A percentile compares a stretch with the other conserved stretches of the same genome.
phyloP scores from a whole-genome alignment of 1,284 basidiomycete species.

The Chalciporus piperatoides region DNA sequence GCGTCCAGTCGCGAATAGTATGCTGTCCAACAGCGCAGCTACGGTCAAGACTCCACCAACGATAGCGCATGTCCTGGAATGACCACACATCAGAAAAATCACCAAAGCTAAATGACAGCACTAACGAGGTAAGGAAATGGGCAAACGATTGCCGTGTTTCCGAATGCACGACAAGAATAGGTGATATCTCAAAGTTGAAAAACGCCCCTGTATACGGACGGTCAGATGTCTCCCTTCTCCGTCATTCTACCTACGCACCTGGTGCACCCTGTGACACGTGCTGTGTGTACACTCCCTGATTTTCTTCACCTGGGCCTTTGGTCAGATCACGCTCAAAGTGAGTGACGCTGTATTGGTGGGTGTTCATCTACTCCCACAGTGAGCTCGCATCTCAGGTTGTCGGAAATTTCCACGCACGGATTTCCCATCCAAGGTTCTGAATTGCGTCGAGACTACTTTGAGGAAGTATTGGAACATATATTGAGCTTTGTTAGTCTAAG shows the following conservation, averaged over 20 bases:
- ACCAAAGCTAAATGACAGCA: slow-evolving; percentile 17
- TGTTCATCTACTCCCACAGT: slow-evolving; percentile 52
- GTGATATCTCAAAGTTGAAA: slow-evolving; percentile 99
- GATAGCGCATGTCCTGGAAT: slow-evolving; percentile 87
- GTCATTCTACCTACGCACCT: slow-evolving; percentile 40
- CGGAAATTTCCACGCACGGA: slow-evolving; percentile 44
- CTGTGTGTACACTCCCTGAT: slow-evolving; percentile 72
- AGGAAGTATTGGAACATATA: slow-evolving; percentile 98
- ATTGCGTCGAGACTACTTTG: slow-evolving; percentile 94
- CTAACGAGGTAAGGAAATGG: slow-evolving; percentile 94
- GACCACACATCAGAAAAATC: slow-evolving; percentile 1
- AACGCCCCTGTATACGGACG: slow-evolving; percentile 57
- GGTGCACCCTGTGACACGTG: slow-evolving; percentile 82
- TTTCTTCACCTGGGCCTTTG: slow-evolving; percentile 54
- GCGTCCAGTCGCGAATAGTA: slow-evolving; percentile 75
- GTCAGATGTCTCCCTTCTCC: not conserved
- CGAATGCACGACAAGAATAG: slow-evolving; percentile 88
- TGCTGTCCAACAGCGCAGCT: slow-evolving; percentile 86
- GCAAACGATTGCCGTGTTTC: slow-evolving; percentile 93
- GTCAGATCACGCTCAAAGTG: slow-evolving; percentile 91
- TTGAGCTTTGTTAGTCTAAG: slow-evolving; percentile 61
- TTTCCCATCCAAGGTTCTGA: slow-evolving; percentile 76
- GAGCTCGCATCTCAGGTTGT: slow-evolving; percentile 2
- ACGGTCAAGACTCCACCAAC: slow-evolving; percentile 96
- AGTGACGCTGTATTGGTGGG: slow-evolving; percentile 92